Evolutionary conservation across 805 yeast genomes (phyloP), one percentile per base, ranked within the genome.

Genomic region (Tetrapisispora fleetii): DNA sequence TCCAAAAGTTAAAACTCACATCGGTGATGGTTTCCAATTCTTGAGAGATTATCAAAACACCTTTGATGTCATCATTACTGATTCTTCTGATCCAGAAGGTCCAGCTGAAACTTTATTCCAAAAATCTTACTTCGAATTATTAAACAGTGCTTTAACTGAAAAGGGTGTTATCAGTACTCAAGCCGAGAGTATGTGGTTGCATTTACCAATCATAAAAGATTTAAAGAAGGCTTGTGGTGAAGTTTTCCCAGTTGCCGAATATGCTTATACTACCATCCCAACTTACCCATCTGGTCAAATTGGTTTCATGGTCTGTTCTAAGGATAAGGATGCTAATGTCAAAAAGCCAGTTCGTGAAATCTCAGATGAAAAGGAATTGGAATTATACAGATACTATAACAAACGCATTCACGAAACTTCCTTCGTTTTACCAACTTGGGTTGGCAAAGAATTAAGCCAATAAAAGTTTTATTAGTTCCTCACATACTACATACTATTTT

Each of bases 21-120:
- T 91, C 62, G 96, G 95, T 55, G 99, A 91, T 67, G 99, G 99
- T n/a, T 91, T 91, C 77, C 89, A 91, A 74, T 91, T 86, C 71
- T 77, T 91, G 66, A 82, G 83, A 52, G 85, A 85, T 60, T 79
- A 84, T 74, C 80, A 81, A 67, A 84, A 86, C 73, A 78, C 86
- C 49, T 91, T 86, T 60, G 99, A 91, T 65, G 97, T 90, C 43
- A 91, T 91, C 68, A 85, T 91, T 68, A 91, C 98, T 46, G 99
- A 91, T 67, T 89, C 97, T 30, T 87, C 96, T 33, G 98, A 91
- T 69, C 98, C 98, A 45, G 98, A 91, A 69, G 99, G 98, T 49
- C 98, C 99, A 33, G 98, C 98, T 45, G 96, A 83, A 68, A 76
- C 87, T 36, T 77, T 91, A 46, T 93, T 93, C 80, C 95, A 90